Evolutionary conservation across 176 grass and related monocot genomes (phyloP).

Genomic region (Oryza meridionalis): DNA sequence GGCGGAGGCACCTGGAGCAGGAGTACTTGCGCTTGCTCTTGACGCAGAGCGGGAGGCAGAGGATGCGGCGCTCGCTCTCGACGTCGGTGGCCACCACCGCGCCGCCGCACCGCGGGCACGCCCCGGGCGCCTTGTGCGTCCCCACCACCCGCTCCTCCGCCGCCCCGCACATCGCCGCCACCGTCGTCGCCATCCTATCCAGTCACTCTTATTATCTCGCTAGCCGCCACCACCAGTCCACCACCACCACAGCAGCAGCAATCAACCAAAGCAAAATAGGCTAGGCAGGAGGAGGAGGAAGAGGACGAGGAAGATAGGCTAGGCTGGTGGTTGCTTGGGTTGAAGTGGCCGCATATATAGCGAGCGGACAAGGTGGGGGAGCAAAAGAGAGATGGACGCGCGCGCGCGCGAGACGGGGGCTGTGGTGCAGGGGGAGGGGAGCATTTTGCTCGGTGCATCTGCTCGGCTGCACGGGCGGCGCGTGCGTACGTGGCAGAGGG

Average conservation of each 20-base stretch:
- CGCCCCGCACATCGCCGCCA: conserved; percentile 46
- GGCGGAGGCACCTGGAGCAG: conserved; percentile 68
- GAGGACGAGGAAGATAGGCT: background rate
- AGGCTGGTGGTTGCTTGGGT: too few relatives aligned
- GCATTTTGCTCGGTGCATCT: background rate
- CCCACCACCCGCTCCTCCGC: conserved; percentile 66
- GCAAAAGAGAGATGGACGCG: background rate
- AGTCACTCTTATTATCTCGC: background rate
- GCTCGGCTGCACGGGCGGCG: too few relatives aligned
- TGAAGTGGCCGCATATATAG: background rate
- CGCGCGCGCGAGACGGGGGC: too few relatives aligned
- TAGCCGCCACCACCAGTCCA: too few relatives aligned
- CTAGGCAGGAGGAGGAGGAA: background rate
- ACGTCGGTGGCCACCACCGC: conserved; percentile 73
- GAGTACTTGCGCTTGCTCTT: conserved; percentile 83
- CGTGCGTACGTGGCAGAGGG: too few relatives aligned
- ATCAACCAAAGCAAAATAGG: too few relatives aligned
- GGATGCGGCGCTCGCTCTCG: conserved; percentile 58
- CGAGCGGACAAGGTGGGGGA: background rate
- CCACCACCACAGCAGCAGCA: too few relatives aligned
- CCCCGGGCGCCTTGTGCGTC: conserved; percentile 65
- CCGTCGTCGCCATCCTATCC: background rate
- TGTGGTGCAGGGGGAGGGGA: background rate
- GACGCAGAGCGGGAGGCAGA: conserved; percentile 72
- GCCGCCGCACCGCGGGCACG: conserved; percentile 76